Evolutionary conservation across 441 rosid species (phyloP).

Genomic region (Croton setiger): DNA sequence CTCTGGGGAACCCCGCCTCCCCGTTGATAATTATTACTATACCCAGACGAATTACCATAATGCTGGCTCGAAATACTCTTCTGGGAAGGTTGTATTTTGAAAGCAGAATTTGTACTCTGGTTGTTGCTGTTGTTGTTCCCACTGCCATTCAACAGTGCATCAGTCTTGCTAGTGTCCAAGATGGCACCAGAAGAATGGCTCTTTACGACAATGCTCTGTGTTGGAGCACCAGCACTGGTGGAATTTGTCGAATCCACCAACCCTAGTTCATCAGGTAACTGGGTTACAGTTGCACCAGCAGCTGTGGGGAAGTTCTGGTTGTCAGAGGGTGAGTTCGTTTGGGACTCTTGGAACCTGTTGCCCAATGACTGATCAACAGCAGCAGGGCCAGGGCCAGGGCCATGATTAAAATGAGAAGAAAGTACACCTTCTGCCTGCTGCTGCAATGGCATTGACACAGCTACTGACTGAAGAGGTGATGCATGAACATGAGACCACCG

Average conservation of each 20-base stretch:
- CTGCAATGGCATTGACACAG: constrained; percentile 60
- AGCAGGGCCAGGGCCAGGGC: constrained; percentile 12
- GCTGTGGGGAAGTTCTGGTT: constrained; percentile 29
- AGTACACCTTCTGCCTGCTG: constrained; percentile 49
- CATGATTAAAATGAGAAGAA: constrained; percentile 57
- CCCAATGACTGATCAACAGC: constrained; percentile 44
- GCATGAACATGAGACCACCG: constrained; percentile 79
- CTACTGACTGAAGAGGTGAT: constrained; percentile 48
- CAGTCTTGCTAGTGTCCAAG: constrained; percentile 34
- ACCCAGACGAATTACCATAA: constrained; percentile 38
- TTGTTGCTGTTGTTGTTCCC: constrained; percentile 27
- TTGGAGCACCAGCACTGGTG: constrained; percentile 29
- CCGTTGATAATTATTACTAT: constrained; percentile 38
- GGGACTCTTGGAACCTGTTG: constrained; percentile 48
- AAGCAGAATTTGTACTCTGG: constrained; percentile 30
- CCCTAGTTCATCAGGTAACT: constrained; percentile 56
- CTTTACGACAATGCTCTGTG: constrained; percentile 29
- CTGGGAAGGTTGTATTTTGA: constrained; percentile 42
- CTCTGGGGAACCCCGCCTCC: constrained; percentile 48
- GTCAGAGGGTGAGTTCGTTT: constrained; percentile 40
- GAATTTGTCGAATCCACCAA: constrained; percentile 54
- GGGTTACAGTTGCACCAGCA: constrained; percentile 36
- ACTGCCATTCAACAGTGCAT: constrained; percentile 26
- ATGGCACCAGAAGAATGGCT: constrained; percentile 34
- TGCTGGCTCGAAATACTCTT: constrained; percentile 49